Evolutionary conservation across 2,329 filamentous ascomycete species (phyloP), one percentile per base, ranked within the genome.

Genomic region (Fusarium agapanthi): DNA sequence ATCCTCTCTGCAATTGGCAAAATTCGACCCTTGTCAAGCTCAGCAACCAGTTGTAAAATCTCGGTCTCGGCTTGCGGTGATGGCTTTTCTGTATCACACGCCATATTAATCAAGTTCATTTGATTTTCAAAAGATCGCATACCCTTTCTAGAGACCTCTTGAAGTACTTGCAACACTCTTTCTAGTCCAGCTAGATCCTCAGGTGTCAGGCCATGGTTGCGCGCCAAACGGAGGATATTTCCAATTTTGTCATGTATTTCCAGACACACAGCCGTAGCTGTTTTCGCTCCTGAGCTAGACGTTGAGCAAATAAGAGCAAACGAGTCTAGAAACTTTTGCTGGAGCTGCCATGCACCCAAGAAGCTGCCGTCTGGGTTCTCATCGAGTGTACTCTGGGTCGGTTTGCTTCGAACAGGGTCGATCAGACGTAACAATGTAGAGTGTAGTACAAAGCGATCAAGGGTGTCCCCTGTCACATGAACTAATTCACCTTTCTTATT

Each of bases 311-410:
- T 64, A 30, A 81, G 66, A 3, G 80, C 79, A 48, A 81, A 79
- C 15, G 80, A 80, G 62, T 81, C 80, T 3, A 80, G 76, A 30
- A 81, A 81, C 38, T 79, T 81, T 50, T 77, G 73, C 40, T 75
- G 72, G 3, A 75, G 67, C 16, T 75, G 58, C 40, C 71, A 35
- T 15, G 34, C 7, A 22, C n/a, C 47, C n/a, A 30, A 22, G 22
- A 26, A 18, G 16, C 11, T 24, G 3, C 32, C 28, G 20, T 69
- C 44, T 22, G 65, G 61, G 11, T 60, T 40, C 15, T 26, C 50
- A 22, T 71, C 65, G 8, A 66, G 37, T 16, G 34, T 54, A 16
- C 40, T 35, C 20, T 43, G 59, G 13, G 61, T 71, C 14, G 68
- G 65, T 16, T 69, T 18, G 1, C 56, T 66, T 35, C 65, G 45